Evolutionary conservation across 2,329 filamentous ascomycete genomes (phyloP).

Genomic region (Monosporascus sp.): DNA sequence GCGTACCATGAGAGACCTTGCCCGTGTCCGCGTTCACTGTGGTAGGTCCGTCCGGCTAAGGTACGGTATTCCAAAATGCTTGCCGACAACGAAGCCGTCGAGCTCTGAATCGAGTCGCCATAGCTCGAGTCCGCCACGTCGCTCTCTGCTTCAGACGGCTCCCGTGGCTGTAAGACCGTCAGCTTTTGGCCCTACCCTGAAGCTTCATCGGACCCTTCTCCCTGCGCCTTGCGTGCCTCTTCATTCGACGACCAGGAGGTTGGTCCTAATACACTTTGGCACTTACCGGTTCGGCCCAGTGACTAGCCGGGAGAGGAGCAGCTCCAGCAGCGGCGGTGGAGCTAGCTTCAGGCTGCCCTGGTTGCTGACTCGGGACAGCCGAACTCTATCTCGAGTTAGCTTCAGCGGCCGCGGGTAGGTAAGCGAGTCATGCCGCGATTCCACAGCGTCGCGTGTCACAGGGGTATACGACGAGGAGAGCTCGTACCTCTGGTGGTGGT

Average conservation of each 20-base stretch:
- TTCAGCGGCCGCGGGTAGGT: not conserved
- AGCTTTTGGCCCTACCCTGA: not conserved
- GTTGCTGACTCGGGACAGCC: not conserved
- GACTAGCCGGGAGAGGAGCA: conserved; percentile 3
- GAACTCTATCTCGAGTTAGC: not conserved
- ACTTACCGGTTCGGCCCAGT: conserved; percentile 12
- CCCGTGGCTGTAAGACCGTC: conserved; percentile 1
- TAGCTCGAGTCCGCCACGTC: not conserved
- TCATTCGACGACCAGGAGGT: not conserved
- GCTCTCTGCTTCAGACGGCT: not conserved
- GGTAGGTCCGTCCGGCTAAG: conserved; percentile 24
- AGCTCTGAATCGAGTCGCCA: conserved; percentile 9
- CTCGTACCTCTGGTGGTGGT: not conserved
- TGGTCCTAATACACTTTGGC: too few relatives aligned
- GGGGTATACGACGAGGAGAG: not conserved
- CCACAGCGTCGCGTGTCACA: not conserved
- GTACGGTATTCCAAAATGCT: conserved; percentile 26
- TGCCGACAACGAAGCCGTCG: conserved; percentile 22
- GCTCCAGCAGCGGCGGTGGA: not conserved
- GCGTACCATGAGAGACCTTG: not conserved
- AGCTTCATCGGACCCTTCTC: conserved; percentile 6
- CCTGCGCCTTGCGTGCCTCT: conserved; percentile 21
- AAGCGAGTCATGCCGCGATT: not conserved
- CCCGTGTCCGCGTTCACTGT: conserved; percentile 13
- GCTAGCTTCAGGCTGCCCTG: not conserved